These are phyloP conservation scores for Helianthus tuberosus DNA, from an alignment of 129 eudicot species.

Conservation along the genomic window DNA sequence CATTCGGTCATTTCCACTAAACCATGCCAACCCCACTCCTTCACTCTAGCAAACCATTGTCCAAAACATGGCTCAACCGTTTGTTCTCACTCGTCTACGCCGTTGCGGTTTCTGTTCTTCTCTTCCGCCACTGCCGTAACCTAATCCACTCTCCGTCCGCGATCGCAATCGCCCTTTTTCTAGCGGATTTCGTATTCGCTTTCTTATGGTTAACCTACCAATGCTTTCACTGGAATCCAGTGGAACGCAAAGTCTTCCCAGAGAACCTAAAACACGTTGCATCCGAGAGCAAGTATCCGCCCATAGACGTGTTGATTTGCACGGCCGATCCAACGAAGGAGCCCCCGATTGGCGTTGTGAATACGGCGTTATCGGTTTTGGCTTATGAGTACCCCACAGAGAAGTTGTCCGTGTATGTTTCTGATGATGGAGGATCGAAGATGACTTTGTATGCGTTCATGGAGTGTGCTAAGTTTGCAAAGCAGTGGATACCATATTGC, in stretches of 20 bases:
- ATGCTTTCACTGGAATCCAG: slow-evolving; percentile 53
- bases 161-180: slow-evolving; percentile 25
- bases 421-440: slow-evolving; percentile 62
- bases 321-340: slow-evolving; percentile 76
- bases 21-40: not conserved
- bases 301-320: slow-evolving; percentile 62
- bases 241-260: slow-evolving; percentile 33
- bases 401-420: slow-evolving; percentile 49
- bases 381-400: slow-evolving; percentile 52
- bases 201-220: slow-evolving; percentile 57
- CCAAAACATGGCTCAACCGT: slow-evolving; percentile 45
- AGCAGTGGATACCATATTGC: slow-evolving; percentile 55
- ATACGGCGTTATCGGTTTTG: slow-evolving; percentile 67
- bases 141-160: slow-evolving; percentile 35
- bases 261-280: slow-evolving; percentile 39
- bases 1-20: not conserved
- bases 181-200: slow-evolving; percentile 51
- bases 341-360: slow-evolving; percentile 58
- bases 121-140: slow-evolving; percentile 34
- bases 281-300: slow-evolving; percentile 37
- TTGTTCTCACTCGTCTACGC: slow-evolving; percentile 38
- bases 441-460: slow-evolving; percentile 47
- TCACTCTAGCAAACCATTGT: slow-evolving; percentile 17
- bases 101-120: slow-evolving; percentile 30
- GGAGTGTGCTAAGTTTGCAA: slow-evolving; percentile 53